Percentiles rank a stretch among this genome's conserved stretches.
Evolutionary conservation across 495 filamentous ascomycete genomes (phyloP).

Genomic region (Trypethelium eluteriae): DNA sequence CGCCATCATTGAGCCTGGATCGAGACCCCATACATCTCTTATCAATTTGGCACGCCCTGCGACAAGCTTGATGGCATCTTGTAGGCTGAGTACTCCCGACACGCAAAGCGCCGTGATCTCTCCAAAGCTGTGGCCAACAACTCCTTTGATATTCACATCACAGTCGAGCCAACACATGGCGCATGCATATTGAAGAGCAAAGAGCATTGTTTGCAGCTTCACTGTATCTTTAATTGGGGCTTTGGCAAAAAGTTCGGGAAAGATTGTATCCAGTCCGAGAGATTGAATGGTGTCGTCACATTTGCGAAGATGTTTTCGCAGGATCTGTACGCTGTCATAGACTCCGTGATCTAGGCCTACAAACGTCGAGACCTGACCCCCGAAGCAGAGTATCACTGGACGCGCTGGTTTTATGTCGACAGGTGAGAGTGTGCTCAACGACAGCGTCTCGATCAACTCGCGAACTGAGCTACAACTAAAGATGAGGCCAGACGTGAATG

Average conservation of each 20-base stretch:
- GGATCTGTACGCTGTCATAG: not conserved
- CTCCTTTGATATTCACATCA: constrained; percentile 6
- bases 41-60: constrained; percentile 19
- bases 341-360: constrained; percentile 36
- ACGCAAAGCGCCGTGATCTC: constrained; percentile 22
- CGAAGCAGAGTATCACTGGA: constrained; percentile 48
- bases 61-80: constrained; percentile 19
- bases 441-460: constrained; percentile 21
- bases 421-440: not conserved
- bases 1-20: not conserved
- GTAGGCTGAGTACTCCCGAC: constrained; percentile 17
- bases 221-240: not conserved
- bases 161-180: constrained; percentile 15
- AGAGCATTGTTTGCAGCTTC: constrained; percentile 4
- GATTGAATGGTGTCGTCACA: not conserved
- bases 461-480: constrained; percentile 14
- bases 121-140: constrained; percentile 22
- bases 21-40: not conserved
- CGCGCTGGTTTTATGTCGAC: constrained; percentile 14
- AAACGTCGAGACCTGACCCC: constrained; percentile 44
- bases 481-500: constrained; percentile 13
- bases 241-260: constrained; percentile 13
- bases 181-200: constrained; percentile 17
- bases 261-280: not conserved
- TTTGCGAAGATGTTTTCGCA: constrained; percentile 8